Conservation (phyloP, 805 yeast genomes). For the Candida xiaguanensis region DNA sequence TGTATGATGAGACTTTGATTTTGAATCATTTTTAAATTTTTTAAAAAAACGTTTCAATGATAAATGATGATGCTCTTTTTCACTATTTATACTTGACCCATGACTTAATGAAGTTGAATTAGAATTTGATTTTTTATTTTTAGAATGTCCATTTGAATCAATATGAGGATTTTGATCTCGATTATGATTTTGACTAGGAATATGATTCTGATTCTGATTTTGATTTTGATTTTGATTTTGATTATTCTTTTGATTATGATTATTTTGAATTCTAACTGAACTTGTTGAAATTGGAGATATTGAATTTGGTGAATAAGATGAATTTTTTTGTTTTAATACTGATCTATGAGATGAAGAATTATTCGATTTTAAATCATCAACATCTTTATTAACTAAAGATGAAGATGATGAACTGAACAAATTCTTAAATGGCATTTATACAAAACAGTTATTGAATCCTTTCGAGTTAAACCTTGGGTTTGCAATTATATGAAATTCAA, state of each 20-base stretch:
- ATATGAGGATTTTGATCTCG: not conserved
- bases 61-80: constrained; percentile 3
- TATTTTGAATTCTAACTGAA: constrained; percentile 10
- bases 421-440: constrained; percentile 7
- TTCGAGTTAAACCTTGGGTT: too few relatives aligned
- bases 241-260: constrained; percentile 3
- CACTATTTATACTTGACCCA: constrained; percentile 1
- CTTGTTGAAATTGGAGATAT: constrained; percentile 25
- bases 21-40: constrained; percentile 32
- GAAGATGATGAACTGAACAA: constrained; percentile 4
- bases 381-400: constrained; percentile 1
- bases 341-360: constrained; percentile 19
- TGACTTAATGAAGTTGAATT: not conserved
- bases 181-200: not conserved
- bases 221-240: not conserved
- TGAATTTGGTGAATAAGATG: constrained; percentile 20
- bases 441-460: too few relatives aligned
- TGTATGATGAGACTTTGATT: constrained; percentile 9
- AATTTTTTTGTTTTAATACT: constrained; percentile 20
- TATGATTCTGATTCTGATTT: not conserved
- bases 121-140: too few relatives aligned
- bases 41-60: constrained; percentile 50
- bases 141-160: not conserved
- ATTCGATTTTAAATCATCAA: constrained; percentile 6
- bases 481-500: too few relatives aligned